Evolutionary conservation across 129 eudicot genomes (phyloP), one percentile per base, ranked within the genome.

Genomic region (Silybum marianum): DNA sequence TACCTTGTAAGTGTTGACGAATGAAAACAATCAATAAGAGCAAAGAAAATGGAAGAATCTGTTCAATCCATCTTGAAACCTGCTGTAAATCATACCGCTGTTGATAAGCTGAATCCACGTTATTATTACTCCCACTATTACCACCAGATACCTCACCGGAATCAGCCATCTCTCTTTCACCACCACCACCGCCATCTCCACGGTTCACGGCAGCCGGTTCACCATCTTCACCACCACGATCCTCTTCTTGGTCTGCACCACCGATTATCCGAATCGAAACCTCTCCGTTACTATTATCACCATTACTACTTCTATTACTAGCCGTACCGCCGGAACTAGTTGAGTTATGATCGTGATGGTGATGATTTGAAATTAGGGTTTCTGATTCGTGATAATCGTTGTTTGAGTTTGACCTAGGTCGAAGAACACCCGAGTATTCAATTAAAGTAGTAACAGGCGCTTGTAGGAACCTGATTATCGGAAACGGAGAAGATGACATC

Each of bases 1-100:
- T 71, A 93, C 97, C 97, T 87, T 87, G 95, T 78, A 90, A 86
- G 78, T 93, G 97, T 86, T 89, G 92, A 32, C 95, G 90, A 30
- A 93, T 84, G 79, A 93, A 90, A 38, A 93, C 95, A 25, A 88
- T 77, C 88, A 90, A 72, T 83, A 90, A 87, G 67, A 90, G 88
- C 86, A 93, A 74, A 13, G 93, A 89, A 84, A 90, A 90, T 6
- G 95, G 97, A 81, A 93, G 93, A 87, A 93, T 87, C 84, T 90
- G 95, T 85, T 93, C 97, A 62, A 93, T 69, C 89, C 91, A 86
- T 78, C 89, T 65, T 10, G 94, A 88, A 66, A 87, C 87, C 63
- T 82, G 90, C 86, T 88, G 94, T 71, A 90, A 63, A 85, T 92
- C 95, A 40, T 88, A 90, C 32, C 92, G 82, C 75, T 90, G 91